Conservation (phyloP, 2,329 filamentous ascomycete genomes). For the Dryadomyces quercivorus region DNA sequence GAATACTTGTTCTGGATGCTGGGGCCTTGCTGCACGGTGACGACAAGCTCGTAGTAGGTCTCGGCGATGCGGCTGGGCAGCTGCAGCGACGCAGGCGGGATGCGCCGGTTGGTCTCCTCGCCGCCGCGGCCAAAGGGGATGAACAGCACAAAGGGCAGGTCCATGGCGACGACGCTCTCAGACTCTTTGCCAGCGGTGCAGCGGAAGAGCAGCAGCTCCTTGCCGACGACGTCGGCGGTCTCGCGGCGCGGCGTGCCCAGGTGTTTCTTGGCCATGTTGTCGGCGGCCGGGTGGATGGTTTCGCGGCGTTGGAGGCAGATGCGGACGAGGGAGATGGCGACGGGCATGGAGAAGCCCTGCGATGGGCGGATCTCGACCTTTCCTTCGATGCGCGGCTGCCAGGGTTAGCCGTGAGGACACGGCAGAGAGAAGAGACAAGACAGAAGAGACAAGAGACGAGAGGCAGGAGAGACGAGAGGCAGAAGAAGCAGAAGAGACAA, state of each 20-base stretch:
- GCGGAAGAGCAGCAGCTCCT: slow-evolving; percentile 85
- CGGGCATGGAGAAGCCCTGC: slow-evolving; percentile 74
- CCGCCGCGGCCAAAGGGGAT: slow-evolving; percentile 89
- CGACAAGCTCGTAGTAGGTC: slow-evolving; percentile 92
- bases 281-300: slow-evolving; percentile 91
- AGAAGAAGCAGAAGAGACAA: neutral
- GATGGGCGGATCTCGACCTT: slow-evolving; percentile 92
- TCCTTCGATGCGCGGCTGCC: slow-evolving; percentile 86
- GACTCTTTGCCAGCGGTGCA: slow-evolving; percentile 74
- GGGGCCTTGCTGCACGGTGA: slow-evolving; percentile 85
- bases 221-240: slow-evolving; percentile 83
- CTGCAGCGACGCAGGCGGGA: slow-evolving; percentile 85
- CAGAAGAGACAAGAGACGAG: neutral
- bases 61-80: slow-evolving; percentile 88
- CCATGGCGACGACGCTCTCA: slow-evolving; percentile 88
- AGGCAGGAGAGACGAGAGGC: neutral
- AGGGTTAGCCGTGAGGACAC: neutral
- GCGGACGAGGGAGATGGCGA: slow-evolving; percentile 82
- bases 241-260: slow-evolving; percentile 84
- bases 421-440: neutral
- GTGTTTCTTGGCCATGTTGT: slow-evolving; percentile 86
- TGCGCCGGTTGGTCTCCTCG: slow-evolving; percentile 77
- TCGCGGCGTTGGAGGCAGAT: slow-evolving; percentile 90
- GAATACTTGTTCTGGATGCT: slow-evolving; percentile 79
- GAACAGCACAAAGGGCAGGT: slow-evolving; percentile 92